Conservation (phyloP, 2,329 filamentous ascomycete genomes). For the Penicillium sp. region DNA sequence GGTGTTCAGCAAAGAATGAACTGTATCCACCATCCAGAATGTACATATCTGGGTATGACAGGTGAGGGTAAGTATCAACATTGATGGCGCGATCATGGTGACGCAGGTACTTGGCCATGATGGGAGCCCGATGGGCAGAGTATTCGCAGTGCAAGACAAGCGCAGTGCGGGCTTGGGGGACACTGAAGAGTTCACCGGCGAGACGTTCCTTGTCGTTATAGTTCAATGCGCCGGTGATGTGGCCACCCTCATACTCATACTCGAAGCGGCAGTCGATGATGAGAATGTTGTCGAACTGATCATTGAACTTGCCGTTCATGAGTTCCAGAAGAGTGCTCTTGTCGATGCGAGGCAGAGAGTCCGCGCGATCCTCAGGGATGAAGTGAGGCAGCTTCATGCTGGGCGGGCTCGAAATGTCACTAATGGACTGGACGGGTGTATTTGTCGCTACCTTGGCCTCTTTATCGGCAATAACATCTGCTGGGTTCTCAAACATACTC, state of each 20-base stretch:
- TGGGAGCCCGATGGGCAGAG: conserved; percentile 89
- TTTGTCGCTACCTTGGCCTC: conserved; percentile 58
- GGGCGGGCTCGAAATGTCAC: conserved; percentile 77
- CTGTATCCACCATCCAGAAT: conserved; percentile 97
- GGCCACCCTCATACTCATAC: conserved; percentile 96
- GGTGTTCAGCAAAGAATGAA: conserved; percentile 80
- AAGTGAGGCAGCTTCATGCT: conserved; percentile 80
- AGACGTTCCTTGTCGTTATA: conserved; percentile 95
- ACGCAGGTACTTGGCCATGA: conserved; percentile 93
- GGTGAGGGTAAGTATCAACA: conserved; percentile 77
- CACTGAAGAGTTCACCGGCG: conserved; percentile 73
- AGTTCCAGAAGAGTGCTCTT: conserved; percentile 81
- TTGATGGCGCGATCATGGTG: conserved; percentile 85
- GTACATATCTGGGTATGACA: conserved; percentile 96
- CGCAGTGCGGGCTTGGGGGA: conserved; percentile 69
- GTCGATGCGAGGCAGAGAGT: conserved; percentile 84
- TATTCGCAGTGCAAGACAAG: conserved; percentile 98
- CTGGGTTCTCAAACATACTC: conserved; percentile 96
- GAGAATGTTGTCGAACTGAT: conserved; percentile 75
- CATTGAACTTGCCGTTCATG: conserved; percentile 78
- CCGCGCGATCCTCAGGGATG: conserved; percentile 72
- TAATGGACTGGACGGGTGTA: conserved; percentile 68
- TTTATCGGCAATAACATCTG: conserved; percentile 81
- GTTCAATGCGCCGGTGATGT: conserved; percentile 91
- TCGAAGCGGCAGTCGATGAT: conserved; percentile 97